Percentiles rank a stretch among this genome's conserved stretches.
These are phyloP conservation scores for Saksenaea vasiformis DNA, from an alignment of 371 early-diverging fungal genomes.

Conservation along the genomic window DNA sequence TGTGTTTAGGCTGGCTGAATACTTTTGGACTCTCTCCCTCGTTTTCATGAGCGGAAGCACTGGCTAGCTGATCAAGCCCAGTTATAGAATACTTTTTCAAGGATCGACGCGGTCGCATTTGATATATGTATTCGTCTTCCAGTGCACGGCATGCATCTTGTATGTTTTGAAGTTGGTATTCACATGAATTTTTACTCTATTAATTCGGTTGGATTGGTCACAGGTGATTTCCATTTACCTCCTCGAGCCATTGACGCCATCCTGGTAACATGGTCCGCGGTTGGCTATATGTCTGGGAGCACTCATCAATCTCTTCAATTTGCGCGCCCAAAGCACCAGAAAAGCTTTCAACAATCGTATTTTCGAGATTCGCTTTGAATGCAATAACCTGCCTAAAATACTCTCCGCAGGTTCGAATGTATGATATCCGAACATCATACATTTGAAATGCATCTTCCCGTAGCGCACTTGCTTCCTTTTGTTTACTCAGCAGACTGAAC, in stretches of 20 bases:
- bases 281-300: slow-evolving; percentile 17
- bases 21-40: neutral
- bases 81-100: slow-evolving; percentile 29
- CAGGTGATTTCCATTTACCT: slow-evolving; percentile 18
- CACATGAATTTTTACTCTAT: slow-evolving; percentile 37
- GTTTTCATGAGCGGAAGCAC: neutral
- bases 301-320: slow-evolving; percentile 38
- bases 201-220: neutral
- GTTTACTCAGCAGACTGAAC: slow-evolving; percentile 58
- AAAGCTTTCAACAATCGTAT: slow-evolving; percentile 37
- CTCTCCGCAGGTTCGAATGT: slow-evolving; percentile 44
- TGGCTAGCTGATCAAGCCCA: slow-evolving; percentile 8
- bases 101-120: slow-evolving; percentile 36
- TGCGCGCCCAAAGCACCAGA: slow-evolving; percentile 34
- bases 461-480: slow-evolving; percentile 69
- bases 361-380: slow-evolving; percentile 40
- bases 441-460: slow-evolving; percentile 74
- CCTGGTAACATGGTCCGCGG: slow-evolving; percentile 30
- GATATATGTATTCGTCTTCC: slow-evolving; percentile 33
- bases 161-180: slow-evolving; percentile 34
- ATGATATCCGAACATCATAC: slow-evolving; percentile 65
- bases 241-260: slow-evolving; percentile 45
- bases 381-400: slow-evolving; percentile 32
- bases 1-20: neutral
- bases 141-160: slow-evolving; percentile 24